Percentiles rank a stretch among this genome's conserved stretches.
Conservation (phyloP, 108 stramenopile genomes). For the Skeletonema menzelii region DNA sequence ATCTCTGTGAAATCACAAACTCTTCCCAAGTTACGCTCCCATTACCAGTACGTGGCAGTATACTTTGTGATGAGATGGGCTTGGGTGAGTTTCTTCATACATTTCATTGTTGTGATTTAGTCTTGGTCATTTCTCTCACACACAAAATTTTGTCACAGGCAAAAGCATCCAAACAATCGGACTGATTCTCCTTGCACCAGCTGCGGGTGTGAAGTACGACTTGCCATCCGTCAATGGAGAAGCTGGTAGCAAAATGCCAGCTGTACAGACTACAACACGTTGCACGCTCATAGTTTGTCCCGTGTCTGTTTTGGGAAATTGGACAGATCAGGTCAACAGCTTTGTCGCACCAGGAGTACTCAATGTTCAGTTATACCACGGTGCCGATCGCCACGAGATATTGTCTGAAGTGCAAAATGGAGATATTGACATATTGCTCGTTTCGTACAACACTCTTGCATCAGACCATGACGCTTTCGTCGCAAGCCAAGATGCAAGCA, state of each 20-base stretch:
- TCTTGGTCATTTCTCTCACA: background rate
- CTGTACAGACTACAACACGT: background rate
- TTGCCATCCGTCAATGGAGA: background rate
- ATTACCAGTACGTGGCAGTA: conserved; percentile 41
- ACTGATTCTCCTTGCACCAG: conserved; percentile 54
- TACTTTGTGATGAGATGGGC: conserved; percentile 73
- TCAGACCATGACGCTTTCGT: conserved; percentile 42
- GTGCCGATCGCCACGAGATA: conserved; percentile 44
- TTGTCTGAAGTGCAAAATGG: conserved; percentile 33
- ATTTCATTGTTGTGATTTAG: background rate
- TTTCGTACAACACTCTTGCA: conserved; percentile 64
- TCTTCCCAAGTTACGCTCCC: conserved; percentile 26
- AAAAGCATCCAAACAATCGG: conserved; percentile 61
- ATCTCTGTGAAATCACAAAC: conserved; percentile 49
- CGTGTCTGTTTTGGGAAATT: conserved; percentile 65
- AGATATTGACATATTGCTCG: conserved; percentile 46
- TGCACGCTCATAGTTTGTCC: conserved; percentile 72
- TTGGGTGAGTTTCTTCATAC: conserved; percentile 25
- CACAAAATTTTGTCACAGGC: conserved; percentile 1
- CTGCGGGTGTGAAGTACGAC: conserved; percentile 36
- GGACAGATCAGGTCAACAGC: conserved; percentile 53
- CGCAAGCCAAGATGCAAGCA: conserved; percentile 22
- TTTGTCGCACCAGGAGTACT: conserved; percentile 41
- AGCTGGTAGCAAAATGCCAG: background rate
- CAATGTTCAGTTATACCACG: conserved; percentile 53